These are phyloP conservation scores for Lactarius vividus DNA, from an alignment of 768 basidiomycete genomes.

Conservation along the genomic window DNA sequence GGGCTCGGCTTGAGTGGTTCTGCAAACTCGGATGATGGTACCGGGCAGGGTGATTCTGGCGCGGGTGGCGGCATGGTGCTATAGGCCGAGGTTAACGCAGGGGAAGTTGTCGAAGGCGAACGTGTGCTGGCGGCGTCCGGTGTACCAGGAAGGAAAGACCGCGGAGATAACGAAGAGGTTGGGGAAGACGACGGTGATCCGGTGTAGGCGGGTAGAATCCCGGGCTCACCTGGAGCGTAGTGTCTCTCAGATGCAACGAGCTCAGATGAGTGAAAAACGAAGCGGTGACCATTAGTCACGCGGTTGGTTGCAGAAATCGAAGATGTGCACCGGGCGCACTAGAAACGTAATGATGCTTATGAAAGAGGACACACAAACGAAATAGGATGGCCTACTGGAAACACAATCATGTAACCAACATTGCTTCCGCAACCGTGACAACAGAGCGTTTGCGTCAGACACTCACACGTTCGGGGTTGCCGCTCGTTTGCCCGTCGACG, in stretches of 20 bases:
- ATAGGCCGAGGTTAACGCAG: conserved; percentile 10
- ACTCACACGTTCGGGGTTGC: conserved; percentile 68
- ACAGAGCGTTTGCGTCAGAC: conserved; percentile 76
- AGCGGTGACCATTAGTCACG: conserved; percentile 80
- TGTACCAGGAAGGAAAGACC: conserved; percentile 31
- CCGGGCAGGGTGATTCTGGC: conserved; percentile 27
- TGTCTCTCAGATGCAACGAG: conserved; percentile 60
- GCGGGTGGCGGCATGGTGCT: conserved; percentile 21
- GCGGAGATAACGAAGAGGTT: conserved; percentile 14
- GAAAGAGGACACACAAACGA: neutral
- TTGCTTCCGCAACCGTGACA: conserved; percentile 75
- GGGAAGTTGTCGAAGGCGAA: conserved; percentile 12
- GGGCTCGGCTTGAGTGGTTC: conserved; percentile 36
- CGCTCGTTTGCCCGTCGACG: conserved; percentile 29
- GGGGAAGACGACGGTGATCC: conserved; percentile 15
- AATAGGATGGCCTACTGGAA: conserved; percentile 46
- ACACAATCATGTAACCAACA: conserved; percentile 80
- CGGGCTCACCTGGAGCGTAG: conserved; percentile 61
- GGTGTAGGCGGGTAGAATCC: conserved; percentile 32
- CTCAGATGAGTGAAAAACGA: conserved; percentile 79
- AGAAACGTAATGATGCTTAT: conserved; percentile 21
- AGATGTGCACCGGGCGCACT: conserved; percentile 72
- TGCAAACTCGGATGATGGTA: conserved; percentile 33
- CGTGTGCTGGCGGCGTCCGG: conserved; percentile 26
- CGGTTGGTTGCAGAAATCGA: conserved; percentile 65